phyloP scores from a whole-genome alignment of 2,329 filamentous ascomycete species.

The Teratosphaeria nubilosa region DNA sequence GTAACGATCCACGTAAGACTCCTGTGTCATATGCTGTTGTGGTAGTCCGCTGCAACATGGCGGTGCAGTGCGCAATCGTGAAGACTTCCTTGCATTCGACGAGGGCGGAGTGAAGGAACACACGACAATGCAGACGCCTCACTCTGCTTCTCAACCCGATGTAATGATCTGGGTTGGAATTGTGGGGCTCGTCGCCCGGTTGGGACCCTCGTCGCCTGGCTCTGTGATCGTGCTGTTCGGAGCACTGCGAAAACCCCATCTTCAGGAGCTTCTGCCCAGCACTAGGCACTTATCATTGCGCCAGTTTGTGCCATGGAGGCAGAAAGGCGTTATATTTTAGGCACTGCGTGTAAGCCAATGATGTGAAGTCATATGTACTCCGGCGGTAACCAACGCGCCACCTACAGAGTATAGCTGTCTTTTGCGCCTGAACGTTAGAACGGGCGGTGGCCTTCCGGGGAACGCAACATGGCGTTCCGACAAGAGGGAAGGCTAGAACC shows the following conservation, averaged over 20 bases:
- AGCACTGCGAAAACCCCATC: not conserved
- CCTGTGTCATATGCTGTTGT: too few species aligned
- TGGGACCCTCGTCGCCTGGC: too few species aligned
- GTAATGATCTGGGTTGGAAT: not conserved
- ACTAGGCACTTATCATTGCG: not conserved
- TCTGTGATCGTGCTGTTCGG: not conserved
- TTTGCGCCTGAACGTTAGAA: not conserved
- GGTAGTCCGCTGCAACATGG: too few species aligned
- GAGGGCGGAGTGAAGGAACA: not conserved
- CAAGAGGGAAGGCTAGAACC: not conserved
- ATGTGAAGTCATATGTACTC: not conserved
- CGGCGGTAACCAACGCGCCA: not conserved
- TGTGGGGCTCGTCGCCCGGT: not conserved
- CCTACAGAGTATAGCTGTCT: not conserved
- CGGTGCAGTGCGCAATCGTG: not conserved
- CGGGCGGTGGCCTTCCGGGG: not conserved
- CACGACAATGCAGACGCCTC: not conserved
- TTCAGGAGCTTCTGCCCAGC: not conserved
- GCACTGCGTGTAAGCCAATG: not conserved
- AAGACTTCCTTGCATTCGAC: not conserved
- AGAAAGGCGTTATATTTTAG: not conserved
- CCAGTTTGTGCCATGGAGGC: not conserved
- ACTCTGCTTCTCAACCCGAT: not conserved
- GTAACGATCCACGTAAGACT: too few species aligned
- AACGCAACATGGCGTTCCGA: not conserved